Evolutionary conservation across 2,329 filamentous ascomycete species (phyloP).

Genomic region (Epichloe gansuensis): DNA sequence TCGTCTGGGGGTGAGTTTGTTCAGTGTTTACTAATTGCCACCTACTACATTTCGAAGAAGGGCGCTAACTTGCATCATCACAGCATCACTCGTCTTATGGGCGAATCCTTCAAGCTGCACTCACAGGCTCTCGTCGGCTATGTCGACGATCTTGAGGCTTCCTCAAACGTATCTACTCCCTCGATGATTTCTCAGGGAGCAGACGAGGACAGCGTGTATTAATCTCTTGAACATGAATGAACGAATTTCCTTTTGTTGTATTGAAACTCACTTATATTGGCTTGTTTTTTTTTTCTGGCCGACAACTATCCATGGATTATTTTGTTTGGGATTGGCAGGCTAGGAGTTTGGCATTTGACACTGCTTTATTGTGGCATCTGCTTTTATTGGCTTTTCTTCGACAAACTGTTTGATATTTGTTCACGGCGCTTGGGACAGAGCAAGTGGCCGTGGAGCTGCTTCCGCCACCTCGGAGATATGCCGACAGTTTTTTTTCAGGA

Average conservation of each 20-base stretch:
- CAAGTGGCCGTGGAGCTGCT: slow-evolving; percentile 19
- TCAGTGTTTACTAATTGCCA: neutral
- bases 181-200: slow-evolving; percentile 61
- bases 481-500: slow-evolving; percentile 10
- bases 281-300: neutral
- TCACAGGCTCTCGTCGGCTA: slow-evolving; percentile 90
- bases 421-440: slow-evolving; percentile 24
- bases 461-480: slow-evolving; percentile 7
- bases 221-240: slow-evolving; percentile 36
- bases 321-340: slow-evolving; percentile 1
- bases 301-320: neutral
- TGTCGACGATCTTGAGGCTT: slow-evolving; percentile 67
- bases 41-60: neutral
- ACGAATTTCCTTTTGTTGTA: slow-evolving; percentile 23
- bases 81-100: slow-evolving; percentile 89
- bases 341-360: slow-evolving; percentile 14
- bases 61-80: slow-evolving; percentile 10
- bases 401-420: slow-evolving; percentile 16
- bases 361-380: slow-evolving; percentile 19
- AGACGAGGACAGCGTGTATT: slow-evolving; percentile 61
- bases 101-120: slow-evolving; percentile 94
- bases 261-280: neutral
- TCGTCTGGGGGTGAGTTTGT: slow-evolving; percentile 89
- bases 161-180: slow-evolving; percentile 55
- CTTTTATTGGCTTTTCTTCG: slow-evolving; percentile 7